Evolutionary conservation across 495 filamentous ascomycete species (phyloP).

Genomic region (Corynascus novoguineensis): DNA sequence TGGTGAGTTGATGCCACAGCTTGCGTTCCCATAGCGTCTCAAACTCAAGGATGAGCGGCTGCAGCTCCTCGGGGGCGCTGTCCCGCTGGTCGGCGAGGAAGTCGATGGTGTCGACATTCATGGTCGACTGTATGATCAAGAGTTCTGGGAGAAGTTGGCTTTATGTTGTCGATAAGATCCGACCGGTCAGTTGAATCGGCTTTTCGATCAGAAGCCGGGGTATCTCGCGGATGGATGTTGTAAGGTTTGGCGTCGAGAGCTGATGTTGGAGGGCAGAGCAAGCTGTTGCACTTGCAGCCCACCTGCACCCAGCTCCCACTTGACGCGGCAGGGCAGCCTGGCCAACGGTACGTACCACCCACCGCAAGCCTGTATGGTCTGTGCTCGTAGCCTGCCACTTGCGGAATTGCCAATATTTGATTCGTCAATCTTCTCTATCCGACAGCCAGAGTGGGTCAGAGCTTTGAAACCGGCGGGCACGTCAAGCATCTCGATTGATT

Average conservation of each 20-base stretch:
- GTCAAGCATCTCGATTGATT: conserved; percentile 9
- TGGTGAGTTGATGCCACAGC: conserved; percentile 98
- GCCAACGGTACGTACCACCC: conserved; percentile 19
- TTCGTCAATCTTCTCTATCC: conserved; percentile 1
- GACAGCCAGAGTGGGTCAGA: conserved; percentile 18
- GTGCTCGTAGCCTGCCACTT: conserved; percentile 9
- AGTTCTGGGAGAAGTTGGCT: neutral
- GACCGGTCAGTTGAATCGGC: neutral
- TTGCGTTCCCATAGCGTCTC: conserved; percentile 98
- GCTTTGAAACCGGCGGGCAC: conserved; percentile 17
- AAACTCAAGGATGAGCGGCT: conserved; percentile 81
- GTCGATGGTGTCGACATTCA: conserved; percentile 85
- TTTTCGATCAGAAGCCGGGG: conserved; percentile 4
- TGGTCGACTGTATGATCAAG: conserved; percentile 29
- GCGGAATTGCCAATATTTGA: conserved; percentile 5
- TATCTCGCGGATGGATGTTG: conserved; percentile 2
- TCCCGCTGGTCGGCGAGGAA: conserved; percentile 85
- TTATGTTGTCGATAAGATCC: neutral
- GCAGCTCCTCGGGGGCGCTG: conserved; percentile 78
- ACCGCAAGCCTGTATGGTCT: neutral
- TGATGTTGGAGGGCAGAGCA: conserved; percentile 14
- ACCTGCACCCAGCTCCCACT: conserved; percentile 22
- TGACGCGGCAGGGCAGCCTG: conserved; percentile 33
- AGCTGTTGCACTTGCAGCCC: conserved; percentile 11
- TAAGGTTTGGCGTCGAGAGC: neutral